These are phyloP conservation scores for Fusarium newnesense DNA, from an alignment of 2,329 filamentous ascomycete genomes.

Conservation along the genomic window DNA sequence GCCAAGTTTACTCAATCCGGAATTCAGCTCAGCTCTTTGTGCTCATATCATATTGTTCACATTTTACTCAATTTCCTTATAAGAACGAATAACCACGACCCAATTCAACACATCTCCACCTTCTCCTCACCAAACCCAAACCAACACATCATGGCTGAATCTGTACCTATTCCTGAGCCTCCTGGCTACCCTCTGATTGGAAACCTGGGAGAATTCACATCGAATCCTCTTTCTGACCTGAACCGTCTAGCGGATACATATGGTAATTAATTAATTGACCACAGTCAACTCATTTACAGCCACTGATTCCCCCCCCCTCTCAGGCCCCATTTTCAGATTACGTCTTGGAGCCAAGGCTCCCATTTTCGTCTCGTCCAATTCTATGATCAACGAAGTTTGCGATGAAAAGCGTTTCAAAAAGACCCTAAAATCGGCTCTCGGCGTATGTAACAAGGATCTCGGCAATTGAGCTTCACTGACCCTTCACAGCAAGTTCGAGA, in stretches of 20 bases:
- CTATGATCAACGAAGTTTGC: slow-evolving; percentile 70
- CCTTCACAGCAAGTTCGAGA: slow-evolving; percentile 61
- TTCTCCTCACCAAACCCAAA: neutral
- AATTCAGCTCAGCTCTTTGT: neutral
- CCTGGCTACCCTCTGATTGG: slow-evolving; percentile 72
- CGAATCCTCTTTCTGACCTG: slow-evolving; percentile 66
- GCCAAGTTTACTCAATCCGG: slow-evolving; percentile 3
- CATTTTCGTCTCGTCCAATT: slow-evolving; percentile 62
- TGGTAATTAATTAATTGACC: slow-evolving; percentile 55
- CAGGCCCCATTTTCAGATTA: slow-evolving; percentile 39
- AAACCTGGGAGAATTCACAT: slow-evolving; percentile 71
- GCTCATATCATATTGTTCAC: slow-evolving; percentile 5
- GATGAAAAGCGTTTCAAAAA: slow-evolving; percentile 76
- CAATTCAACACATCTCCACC: neutral
- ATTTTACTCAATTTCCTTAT: neutral
- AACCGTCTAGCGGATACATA: slow-evolving; percentile 70
- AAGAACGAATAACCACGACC: neutral
- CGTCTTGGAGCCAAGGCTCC: slow-evolving; percentile 23
- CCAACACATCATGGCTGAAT: slow-evolving; percentile 45
- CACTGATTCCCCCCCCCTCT: neutral
- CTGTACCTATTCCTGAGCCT: slow-evolving; percentile 69
- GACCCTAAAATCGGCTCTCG: slow-evolving; percentile 59
- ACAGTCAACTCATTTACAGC: neutral
- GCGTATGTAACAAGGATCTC: slow-evolving; percentile 40
- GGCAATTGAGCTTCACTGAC: neutral